Percentiles rank a stretch among this genome's conserved stretches.
These are phyloP conservation scores for Collariella sp. DNA, from an alignment of 495 filamentous ascomycete genomes.

Conservation along the genomic window DNA sequence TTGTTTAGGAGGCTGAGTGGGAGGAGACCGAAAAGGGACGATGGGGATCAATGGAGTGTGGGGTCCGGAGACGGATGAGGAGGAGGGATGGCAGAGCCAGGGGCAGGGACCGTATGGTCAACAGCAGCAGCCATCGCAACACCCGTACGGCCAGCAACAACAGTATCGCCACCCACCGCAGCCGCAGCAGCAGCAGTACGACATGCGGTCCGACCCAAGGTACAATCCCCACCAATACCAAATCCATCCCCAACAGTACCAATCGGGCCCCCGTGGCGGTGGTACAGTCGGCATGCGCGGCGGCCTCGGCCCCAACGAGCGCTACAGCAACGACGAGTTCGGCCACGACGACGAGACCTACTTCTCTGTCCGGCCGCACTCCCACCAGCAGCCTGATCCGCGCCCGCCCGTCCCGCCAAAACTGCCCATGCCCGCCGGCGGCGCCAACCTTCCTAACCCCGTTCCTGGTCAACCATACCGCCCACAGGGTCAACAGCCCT, in stretches of 20 bases:
- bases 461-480: neutral
- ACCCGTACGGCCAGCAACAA: neutral
- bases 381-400: neutral
- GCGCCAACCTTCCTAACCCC: neutral
- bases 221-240: no score
- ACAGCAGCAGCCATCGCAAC: neutral
- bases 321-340: constrained; percentile 23
- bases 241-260: neutral
- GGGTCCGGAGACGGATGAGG: constrained; percentile 34
- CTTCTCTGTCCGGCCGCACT: constrained; percentile 31
- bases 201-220: no score
- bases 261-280: no score
- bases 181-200: no score
- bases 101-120: constrained; percentile 17
- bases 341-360: constrained; percentile 37
- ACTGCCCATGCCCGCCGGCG: constrained; percentile 12
- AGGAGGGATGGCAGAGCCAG: constrained; percentile 21
- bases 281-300: constrained; percentile 28
- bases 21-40: constrained; percentile 35
- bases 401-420: neutral
- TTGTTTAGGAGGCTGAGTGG: constrained; percentile 47
- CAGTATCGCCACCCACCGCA: neutral
- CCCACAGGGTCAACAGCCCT: neutral
- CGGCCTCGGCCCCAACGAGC: constrained; percentile 19
- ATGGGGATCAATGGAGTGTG: constrained; percentile 46